Percentiles rank a stretch among this genome's conserved stretches.
Conservation (phyloP, 2,329 filamentous ascomycete species). For the Rutstroemia sp. region DNA sequence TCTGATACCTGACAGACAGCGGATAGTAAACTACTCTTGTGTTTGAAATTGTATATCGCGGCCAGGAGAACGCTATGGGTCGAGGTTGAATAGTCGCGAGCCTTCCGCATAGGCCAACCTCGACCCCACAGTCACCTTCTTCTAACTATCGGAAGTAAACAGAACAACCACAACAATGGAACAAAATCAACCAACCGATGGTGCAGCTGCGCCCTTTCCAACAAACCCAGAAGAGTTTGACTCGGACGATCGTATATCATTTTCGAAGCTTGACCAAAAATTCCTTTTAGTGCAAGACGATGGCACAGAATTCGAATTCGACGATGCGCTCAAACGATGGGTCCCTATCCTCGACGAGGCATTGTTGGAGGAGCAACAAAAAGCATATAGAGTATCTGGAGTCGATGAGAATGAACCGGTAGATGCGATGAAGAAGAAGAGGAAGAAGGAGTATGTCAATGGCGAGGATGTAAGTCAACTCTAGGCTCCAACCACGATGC, state of each 20-base stretch:
- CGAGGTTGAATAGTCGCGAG: no score
- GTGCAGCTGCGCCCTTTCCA: constrained; percentile 20
- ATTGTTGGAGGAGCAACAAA: constrained; percentile 51
- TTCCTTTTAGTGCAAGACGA: constrained; percentile 80
- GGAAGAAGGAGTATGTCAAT: constrained; percentile 42
- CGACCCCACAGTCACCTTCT: neutral
- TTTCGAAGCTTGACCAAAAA: constrained; percentile 74
- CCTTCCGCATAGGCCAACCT: neutral
- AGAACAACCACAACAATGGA: constrained; percentile 16
- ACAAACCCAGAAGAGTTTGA: constrained; percentile 47
- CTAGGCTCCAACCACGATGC: neutral
- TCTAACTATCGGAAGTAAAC: neutral
- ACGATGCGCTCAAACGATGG: constrained; percentile 66
- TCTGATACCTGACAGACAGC: no score
- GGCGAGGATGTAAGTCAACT: constrained; percentile 40
- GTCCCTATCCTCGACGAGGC: constrained; percentile 59
- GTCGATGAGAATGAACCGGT: constrained; percentile 49
- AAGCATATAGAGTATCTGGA: constrained; percentile 51
- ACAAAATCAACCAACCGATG: constrained; percentile 12
- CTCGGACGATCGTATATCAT: constrained; percentile 75
- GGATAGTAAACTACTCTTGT: no score
- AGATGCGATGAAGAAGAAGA: constrained; percentile 40
- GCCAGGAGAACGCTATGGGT: neutral
- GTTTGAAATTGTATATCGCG: no score
- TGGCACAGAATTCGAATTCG: constrained; percentile 79